Evolutionary conservation across 2,329 filamentous ascomycete genomes (phyloP).

Genomic region (Penicillium sp.): DNA sequence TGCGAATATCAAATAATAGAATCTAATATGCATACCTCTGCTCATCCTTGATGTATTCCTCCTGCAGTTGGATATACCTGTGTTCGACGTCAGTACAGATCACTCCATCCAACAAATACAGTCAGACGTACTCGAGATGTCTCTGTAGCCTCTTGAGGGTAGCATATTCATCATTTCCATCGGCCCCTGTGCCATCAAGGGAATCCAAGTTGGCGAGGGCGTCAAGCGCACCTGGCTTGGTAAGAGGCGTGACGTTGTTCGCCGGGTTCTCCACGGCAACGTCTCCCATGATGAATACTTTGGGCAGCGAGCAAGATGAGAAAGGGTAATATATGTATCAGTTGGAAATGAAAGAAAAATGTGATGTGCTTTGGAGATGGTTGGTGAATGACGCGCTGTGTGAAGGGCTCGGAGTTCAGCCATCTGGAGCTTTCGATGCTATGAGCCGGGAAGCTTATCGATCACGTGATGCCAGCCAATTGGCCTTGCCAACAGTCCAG

Average conservation of each 20-base stretch:
- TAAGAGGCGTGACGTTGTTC: slow-evolving; percentile 65
- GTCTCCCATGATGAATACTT: slow-evolving; percentile 62
- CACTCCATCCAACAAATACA: slow-evolving; percentile 1
- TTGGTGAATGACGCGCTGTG: slow-evolving; percentile 10
- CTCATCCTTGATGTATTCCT: slow-evolving; percentile 99
- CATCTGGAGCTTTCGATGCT: slow-evolving; percentile 15
- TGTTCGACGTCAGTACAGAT: slow-evolving; percentile 16
- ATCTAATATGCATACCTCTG: slow-evolving; percentile 55
- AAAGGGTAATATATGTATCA: background rate
- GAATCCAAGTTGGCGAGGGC: slow-evolving; percentile 84
- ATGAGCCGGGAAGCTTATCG: slow-evolving; percentile 5
- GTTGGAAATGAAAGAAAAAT: background rate
- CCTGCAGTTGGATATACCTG: slow-evolving; percentile 90
- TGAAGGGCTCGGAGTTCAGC: slow-evolving; percentile 14
- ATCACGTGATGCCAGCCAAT: slow-evolving; percentile 4
- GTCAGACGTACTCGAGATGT: slow-evolving; percentile 69
- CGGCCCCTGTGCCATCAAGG: slow-evolving; percentile 71
- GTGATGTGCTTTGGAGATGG: slow-evolving; percentile 1
- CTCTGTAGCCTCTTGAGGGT: slow-evolving; percentile 92
- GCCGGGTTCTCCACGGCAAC: slow-evolving; percentile 72
- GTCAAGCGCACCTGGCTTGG: slow-evolving; percentile 65
- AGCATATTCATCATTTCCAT: slow-evolving; percentile 85
- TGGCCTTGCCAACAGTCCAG: background rate
- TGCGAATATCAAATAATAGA: background rate
- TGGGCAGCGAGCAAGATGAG: background rate